Evolutionary conservation across 306 rosid genomes (phyloP), one percentile per base, ranked within the genome.

Genomic region (Lotus japonicus): DNA sequence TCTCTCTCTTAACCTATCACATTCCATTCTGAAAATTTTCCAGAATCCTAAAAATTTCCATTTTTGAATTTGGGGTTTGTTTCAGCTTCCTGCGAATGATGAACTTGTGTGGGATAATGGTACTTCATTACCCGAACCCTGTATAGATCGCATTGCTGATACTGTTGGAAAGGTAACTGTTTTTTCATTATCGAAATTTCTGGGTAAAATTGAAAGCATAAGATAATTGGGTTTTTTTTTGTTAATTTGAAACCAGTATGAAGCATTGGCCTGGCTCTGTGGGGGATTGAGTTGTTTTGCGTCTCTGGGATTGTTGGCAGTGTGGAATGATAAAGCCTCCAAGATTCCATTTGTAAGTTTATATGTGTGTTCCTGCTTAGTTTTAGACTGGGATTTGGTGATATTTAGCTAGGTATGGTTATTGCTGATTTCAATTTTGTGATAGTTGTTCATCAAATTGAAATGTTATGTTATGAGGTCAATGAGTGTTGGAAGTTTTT

Each of bases 31-130:
- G 9, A n/a, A n/a, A n/a, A n/a, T 42, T 54, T 28, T 57, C 26
- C 26, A 9, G 16, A 65, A 50, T 33, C 6, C 2, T 11, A 9
- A 9, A 58, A 49, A 12, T 28, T 18, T 59, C 9, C 41, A 6
- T 9, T 11, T 74, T 52, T 4, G 12, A 28, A 13, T 48, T 81
- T 44, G 11, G 67, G 53, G 60, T 5, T 4, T 60, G 17, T 78
- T 71, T 73, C 88, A 91, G 96, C 88, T 92, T 58, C 77, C 63
- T 11, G 81, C 77, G 19, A 88, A 95, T 58, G 97, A 95, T 3
- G 97, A 95, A 75, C 84, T 90, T 69, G n/a, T 78, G 66, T 95
- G 97, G 96, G 99, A 95, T 79, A 90, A 95, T 19, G 97, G 99
- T 23, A 95, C 96, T 54, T 15, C 89, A 41, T 88, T 81, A 75